Percentiles rank a stretch among this genome's conserved stretches.
These are phyloP conservation scores for Tetrapisispora taiwanensis DNA, from an alignment of 805 yeast species.

Conservation along the genomic window DNA sequence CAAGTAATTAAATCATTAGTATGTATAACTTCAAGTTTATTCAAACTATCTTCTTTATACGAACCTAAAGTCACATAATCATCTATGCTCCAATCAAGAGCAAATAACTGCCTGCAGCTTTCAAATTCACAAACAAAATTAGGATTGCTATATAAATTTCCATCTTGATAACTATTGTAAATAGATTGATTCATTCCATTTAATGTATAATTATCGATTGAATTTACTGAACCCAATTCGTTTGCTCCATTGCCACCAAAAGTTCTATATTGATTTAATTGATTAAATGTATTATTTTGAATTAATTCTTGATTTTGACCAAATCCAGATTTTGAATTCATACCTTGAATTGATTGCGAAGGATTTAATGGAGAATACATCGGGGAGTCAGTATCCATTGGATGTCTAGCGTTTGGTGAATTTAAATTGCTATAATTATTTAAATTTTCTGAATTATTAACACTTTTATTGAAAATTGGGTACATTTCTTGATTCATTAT, in stretches of 20 bases:
- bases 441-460: background rate
- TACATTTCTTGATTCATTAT: background rate
- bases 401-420: background rate
- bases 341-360: slow-evolving; percentile 8
- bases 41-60: slow-evolving; percentile 66
- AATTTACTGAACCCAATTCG: background rate
- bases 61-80: slow-evolving; percentile 34
- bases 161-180: background rate
- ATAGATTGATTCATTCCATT: background rate
- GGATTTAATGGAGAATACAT: slow-evolving; percentile 25
- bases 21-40: slow-evolving; percentile 47
- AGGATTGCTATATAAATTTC: background rate
- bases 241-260: background rate
- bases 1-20: slow-evolving; percentile 56
- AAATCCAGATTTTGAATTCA: background rate
- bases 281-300: slow-evolving; percentile 3
- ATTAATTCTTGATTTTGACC: background rate
- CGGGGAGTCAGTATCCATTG: slow-evolving; percentile 14
- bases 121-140: slow-evolving; percentile 21
- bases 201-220: background rate
- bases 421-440: background rate
- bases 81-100: slow-evolving; percentile 27
- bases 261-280: slow-evolving; percentile 12
- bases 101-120: slow-evolving; percentile 23
- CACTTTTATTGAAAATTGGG: slow-evolving; percentile 1